phyloP scores from a whole-genome alignment of 169 alveolate species.

The Hepatocystis sp. region DNA sequence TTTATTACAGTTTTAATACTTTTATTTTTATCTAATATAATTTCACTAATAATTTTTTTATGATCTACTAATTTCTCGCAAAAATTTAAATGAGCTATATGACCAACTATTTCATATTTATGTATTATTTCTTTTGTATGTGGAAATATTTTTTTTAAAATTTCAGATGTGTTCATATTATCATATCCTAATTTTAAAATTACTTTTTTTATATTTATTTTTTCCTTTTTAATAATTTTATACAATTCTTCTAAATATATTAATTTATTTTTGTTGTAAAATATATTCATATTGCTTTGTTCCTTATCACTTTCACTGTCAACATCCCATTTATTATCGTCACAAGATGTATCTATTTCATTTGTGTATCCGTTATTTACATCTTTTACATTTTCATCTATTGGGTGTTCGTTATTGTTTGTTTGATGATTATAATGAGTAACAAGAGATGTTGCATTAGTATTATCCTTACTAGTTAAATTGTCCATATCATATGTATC shows the following conservation, averaged over 20 bases:
- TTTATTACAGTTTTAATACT: constrained; percentile 89
- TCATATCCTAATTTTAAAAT: constrained; percentile 56
- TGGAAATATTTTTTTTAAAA: constrained; percentile 79
- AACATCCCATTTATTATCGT: too few relatives aligned
- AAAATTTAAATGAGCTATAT: constrained; percentile 93
- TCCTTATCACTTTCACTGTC: neutral
- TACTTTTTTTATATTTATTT: constrained; percentile 10
- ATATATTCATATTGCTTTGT: neutral
- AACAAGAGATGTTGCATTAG: too few relatives aligned
- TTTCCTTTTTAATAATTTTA: constrained; percentile 18
- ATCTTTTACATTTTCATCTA: neutral
- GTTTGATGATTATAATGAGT: too few relatives aligned
- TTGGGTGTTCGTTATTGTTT: too few relatives aligned
- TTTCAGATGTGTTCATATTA: constrained; percentile 79
- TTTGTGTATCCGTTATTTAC: neutral
- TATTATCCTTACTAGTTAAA: too few relatives aligned
- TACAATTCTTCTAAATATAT: constrained; percentile 21
- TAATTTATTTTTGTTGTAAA: neutral
- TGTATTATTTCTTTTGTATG: constrained; percentile 84
- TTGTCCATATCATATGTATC: too few relatives aligned
- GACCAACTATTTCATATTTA: constrained; percentile 92
- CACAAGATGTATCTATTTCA: neutral
- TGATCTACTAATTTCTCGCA: constrained; percentile 85
- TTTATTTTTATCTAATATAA: constrained; percentile 90
- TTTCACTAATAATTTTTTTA: constrained; percentile 89